Evolutionary conservation across 2,329 filamentous ascomycete species (phyloP), one percentile per base, ranked within the genome.

Genomic region (Aureobasidium namibiae): DNA sequence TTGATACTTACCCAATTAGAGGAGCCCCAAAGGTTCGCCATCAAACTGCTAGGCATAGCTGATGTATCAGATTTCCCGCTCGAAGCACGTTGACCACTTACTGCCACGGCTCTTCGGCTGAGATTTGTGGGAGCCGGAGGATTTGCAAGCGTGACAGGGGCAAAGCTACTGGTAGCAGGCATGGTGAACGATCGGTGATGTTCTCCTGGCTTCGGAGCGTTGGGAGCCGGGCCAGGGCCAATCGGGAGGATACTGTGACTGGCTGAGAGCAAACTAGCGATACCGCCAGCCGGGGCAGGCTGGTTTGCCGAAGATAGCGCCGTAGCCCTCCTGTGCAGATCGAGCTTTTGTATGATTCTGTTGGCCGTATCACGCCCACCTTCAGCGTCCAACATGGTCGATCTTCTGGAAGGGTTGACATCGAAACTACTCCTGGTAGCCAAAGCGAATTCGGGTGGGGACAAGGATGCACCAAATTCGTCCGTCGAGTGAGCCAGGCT

Each of bases 1-100:
- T 87, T 87, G 61, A 88, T 74, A 63, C 83, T 82, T 14, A 83
- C 83, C 89, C 91, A 96, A 48, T 91, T 86, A 60, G 85, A 88
- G 67, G 86, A 95, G 52, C 92, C 92, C 92, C 92, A 97, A 59
- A 95, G 82, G 70, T 97, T 97, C 33, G 92, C 92, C 77, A 96
- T 83, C 62, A 96, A 85, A 14, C 90, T 90, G 52, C 88, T 89
- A 1, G 92, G 90, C 73, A 96, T 84, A 42, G 87, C 83, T n/a
- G 80, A 80, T 48, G 78, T 82, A 65, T 85, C 82, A 61, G 76
- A 77, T 50, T 76, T 74, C n/a, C 85, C 84, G 26, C 65, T 64
- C 3, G 81, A 81, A 1, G 84, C 84, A 61, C 87, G 82, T 68
- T 96, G 91, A 54, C 86, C 87, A 65, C 87, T 90, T 16, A 92